Percentiles rank a stretch among this genome's conserved stretches.
These are phyloP conservation scores for Heterobasidion annosum DNA, from an alignment of 1,284 basidiomycete species.

Conservation along the genomic window DNA sequence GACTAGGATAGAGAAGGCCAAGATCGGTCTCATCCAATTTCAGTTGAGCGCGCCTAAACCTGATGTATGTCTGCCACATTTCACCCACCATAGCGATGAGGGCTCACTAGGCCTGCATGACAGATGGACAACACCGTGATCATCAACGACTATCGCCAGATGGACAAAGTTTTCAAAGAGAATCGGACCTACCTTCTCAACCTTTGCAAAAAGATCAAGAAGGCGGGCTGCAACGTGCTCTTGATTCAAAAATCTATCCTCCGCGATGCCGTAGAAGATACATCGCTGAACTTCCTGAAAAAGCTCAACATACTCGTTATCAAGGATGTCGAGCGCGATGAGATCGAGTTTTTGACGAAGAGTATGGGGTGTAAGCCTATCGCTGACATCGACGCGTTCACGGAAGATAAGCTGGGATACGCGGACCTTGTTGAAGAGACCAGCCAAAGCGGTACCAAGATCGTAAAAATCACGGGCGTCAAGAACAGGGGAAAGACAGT, in stretches of 20 bases:
- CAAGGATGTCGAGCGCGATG: constrained; percentile 98
- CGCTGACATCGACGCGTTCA: constrained; percentile 96
- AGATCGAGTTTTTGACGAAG: constrained; percentile 96
- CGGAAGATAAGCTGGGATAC: constrained; percentile 97
- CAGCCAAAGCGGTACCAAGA: constrained; percentile 79
- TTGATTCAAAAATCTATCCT: constrained; percentile 99
- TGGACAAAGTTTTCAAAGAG: constrained; percentile 99
- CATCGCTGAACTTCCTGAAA: constrained; percentile 97
- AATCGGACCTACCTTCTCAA: constrained; percentile 97
- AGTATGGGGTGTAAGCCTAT: constrained; percentile 94
- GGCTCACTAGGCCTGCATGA: neutral
- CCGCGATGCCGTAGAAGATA: constrained; percentile 96
- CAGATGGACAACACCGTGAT: constrained; percentile 99
- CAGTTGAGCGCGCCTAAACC: constrained; percentile 97
- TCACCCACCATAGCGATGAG: neutral
- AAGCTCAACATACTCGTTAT: constrained; percentile 96
- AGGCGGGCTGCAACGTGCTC: constrained; percentile 97
- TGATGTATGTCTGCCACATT: constrained; percentile 55
- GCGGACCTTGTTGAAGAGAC: constrained; percentile 95
- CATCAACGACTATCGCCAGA: constrained; percentile 99
- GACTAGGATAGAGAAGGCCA: constrained; percentile 95
- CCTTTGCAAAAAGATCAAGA: constrained; percentile 99
- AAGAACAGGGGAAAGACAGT: constrained; percentile 95
- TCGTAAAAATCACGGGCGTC: constrained; percentile 92
- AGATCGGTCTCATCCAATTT: constrained; percentile 98